Evolutionary conservation across 257 asterid species (phyloP), one percentile per base, ranked within the genome.

Genomic region (Penstemon newberryi): DNA sequence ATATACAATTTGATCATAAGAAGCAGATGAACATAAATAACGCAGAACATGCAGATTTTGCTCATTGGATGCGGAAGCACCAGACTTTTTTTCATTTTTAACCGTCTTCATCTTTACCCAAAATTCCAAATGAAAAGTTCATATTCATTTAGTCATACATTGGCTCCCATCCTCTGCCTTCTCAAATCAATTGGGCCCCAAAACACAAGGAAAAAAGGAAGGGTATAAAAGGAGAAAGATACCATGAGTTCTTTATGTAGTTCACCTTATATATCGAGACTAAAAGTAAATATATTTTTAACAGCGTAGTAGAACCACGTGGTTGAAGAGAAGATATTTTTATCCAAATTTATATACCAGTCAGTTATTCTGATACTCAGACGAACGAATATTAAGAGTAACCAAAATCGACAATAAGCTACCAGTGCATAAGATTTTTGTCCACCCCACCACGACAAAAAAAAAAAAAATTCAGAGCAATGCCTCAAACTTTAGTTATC

Each of bases 351-450:
- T 6, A 46, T 9, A 46, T 46, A 46, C 7, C 52, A 7, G 12
- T 46, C 52, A 7, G 12, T 46, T 3, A 46, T 46, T 12, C 52
- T 46, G 52, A 46, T 12, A 46, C 3, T 6, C 11, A 46, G 11
- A 46, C 11, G 97, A 46, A 46, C 52, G 11, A 7, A 9, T 46
- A 12, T 46, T 9, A 46, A 12, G 8, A 7, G 52, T 9, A 46
- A 46, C 10, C 9, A 12, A 46, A 5, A 12, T 46, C 12, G 12
- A 46, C 3, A 46, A 12, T 3, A 46, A 46, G 51, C 9, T 46
- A 4, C 51, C 33, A 25, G 4, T 3, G 51, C 11, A 8, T 12
- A 46, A 2, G 33, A 46, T 46, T 46, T 7, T 46, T 46, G 12
- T 8, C 51, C 3, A 7, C 51, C 51, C 12, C 51, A 46, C 12